These are phyloP conservation scores for Davidsoniella virescens DNA, from an alignment of 2,329 filamentous ascomycete species.

Conservation along the genomic window DNA sequence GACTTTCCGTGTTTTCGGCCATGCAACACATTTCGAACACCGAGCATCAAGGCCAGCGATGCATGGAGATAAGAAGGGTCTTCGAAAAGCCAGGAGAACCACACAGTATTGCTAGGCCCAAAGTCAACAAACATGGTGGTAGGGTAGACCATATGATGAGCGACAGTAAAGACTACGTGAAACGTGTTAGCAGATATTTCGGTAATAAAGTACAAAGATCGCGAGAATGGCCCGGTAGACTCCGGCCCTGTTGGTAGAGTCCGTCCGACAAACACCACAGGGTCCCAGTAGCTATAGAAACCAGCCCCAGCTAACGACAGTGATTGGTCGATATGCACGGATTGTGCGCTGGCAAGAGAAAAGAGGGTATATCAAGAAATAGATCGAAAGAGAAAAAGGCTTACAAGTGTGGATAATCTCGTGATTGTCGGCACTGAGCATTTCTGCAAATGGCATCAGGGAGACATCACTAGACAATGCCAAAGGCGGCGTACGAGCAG, in stretches of 20 bases:
- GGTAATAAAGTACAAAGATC: not conserved
- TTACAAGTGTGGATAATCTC: conserved; percentile 11
- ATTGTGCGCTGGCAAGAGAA: not conserved
- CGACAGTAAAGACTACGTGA: conserved; percentile 9
- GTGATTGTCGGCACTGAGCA: conserved; percentile 1
- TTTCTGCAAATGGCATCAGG: conserved; percentile 4
- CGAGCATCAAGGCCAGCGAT: conserved; percentile 11
- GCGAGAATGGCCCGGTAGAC: not conserved
- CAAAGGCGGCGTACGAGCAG: not conserved
- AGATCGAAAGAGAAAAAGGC: not conserved
- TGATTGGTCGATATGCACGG: not conserved
- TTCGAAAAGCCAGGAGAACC: conserved; percentile 11
- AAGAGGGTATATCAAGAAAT: too few relatives aligned
- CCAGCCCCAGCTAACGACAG: too few relatives aligned
- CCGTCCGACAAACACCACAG: too few relatives aligned
- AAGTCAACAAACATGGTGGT: conserved; percentile 12
- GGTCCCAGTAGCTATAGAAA: too few relatives aligned
- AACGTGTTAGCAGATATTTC: not conserved
- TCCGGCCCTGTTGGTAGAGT: not conserved
- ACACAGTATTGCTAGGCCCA: conserved; percentile 7
- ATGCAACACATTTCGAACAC: conserved; percentile 11
- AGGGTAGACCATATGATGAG: conserved; percentile 12
- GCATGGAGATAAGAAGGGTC: conserved; percentile 10
- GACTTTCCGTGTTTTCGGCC: conserved; percentile 7
- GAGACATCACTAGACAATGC: conserved; percentile 2